Evolutionary conservation across 768 basidiomycete genomes (phyloP).

Genomic region (Boletus sp.): DNA sequence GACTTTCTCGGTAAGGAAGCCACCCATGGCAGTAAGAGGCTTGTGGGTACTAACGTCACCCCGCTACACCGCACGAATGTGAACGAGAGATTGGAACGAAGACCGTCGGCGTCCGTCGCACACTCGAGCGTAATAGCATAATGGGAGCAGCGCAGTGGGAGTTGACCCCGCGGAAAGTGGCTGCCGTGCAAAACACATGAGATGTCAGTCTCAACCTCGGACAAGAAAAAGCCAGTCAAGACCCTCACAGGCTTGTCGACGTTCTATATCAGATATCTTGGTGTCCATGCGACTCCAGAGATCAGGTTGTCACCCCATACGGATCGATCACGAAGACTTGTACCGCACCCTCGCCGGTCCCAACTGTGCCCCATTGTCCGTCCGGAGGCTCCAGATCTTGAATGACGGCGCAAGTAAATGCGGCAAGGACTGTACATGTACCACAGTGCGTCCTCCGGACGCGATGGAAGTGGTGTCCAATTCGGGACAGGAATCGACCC

Average conservation of each 20-base stretch:
- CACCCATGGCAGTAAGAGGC: conserved; percentile 34
- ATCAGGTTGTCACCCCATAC: conserved; percentile 65
- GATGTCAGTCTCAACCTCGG: not conserved
- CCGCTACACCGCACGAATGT: conserved; percentile 44
- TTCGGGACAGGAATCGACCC: not conserved
- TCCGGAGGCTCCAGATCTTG: conserved; percentile 47
- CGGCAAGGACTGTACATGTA: conserved; percentile 67
- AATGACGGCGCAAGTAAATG: conserved; percentile 64
- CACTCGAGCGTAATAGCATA: conserved; percentile 46
- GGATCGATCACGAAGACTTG: conserved; percentile 79
- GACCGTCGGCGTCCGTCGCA: conserved; percentile 26
- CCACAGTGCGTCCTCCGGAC: conserved; percentile 34
- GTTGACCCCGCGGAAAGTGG: conserved; percentile 50
- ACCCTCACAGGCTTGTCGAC: conserved; percentile 41
- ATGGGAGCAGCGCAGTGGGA: conserved; percentile 35
- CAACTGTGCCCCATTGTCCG: conserved; percentile 68
- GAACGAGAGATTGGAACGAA: conserved; percentile 47
- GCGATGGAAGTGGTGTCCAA: not conserved
- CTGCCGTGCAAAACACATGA: conserved; percentile 35
- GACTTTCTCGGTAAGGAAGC: conserved; percentile 28
- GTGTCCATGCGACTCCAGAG: conserved; percentile 56
- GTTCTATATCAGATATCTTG: conserved; percentile 45
- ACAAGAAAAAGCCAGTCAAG: not conserved
- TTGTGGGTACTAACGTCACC: conserved; percentile 31
- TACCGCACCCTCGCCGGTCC: conserved; percentile 58